These are phyloP conservation scores for Diospyros kaki DNA, from an alignment of 148 eudicot genomes.

Conservation along the genomic window DNA sequence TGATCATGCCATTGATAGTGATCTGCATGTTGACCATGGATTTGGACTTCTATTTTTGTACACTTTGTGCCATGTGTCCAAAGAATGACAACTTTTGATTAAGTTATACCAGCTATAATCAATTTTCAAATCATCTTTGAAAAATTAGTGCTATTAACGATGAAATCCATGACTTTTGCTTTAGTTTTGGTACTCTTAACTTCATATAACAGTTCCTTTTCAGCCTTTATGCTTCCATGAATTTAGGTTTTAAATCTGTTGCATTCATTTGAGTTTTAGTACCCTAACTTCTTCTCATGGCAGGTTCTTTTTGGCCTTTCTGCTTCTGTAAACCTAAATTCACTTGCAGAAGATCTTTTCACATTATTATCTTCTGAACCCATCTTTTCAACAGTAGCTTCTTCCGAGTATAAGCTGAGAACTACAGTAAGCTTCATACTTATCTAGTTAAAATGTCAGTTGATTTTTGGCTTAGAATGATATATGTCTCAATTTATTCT, in stretches of 20 bases:
- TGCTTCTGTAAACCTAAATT: constrained; percentile 49
- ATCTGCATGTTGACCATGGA: not conserved
- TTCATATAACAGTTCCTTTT: constrained; percentile 56
- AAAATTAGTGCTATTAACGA: not conserved
- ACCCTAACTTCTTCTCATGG: constrained; percentile 4
- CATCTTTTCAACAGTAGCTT: constrained; percentile 52
- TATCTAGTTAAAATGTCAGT: not conserved
- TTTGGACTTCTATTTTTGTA: not conserved
- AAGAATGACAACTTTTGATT: not conserved
- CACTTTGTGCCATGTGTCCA: not conserved
- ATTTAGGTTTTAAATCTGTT: constrained; percentile 24
- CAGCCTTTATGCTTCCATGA: constrained; percentile 66
- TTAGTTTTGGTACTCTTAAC: too few relatives aligned
- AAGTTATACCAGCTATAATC: not conserved
- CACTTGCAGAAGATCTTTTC: constrained; percentile 62
- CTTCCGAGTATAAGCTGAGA: constrained; percentile 72
- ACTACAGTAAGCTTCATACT: constrained; percentile 52
- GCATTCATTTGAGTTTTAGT: not conserved
- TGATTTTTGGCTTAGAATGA: too few relatives aligned
- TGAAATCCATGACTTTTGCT: too few relatives aligned
- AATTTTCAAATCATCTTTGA: not conserved
- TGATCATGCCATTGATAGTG: not conserved
- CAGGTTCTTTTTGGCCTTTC: constrained; percentile 90
- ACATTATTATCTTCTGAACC: constrained; percentile 38
- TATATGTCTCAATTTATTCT: too few relatives aligned